phyloP scores from a whole-genome alignment of 169 alveolate species.

The Perkinsus olseni region DNA sequence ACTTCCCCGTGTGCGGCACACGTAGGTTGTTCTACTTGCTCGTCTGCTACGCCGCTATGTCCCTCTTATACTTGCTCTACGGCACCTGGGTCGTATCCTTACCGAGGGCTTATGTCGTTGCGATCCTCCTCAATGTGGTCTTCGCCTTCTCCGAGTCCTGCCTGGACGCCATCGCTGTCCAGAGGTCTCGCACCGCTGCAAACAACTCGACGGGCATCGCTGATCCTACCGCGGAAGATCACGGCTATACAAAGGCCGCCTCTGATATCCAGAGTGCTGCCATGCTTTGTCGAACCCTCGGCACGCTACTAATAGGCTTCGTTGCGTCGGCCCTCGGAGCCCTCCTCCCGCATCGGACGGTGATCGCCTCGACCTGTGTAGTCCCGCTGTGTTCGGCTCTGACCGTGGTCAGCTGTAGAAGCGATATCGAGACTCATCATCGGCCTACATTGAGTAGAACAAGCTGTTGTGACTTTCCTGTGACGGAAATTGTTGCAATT shows the following conservation, averaged over 20 bases:
- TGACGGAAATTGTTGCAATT: background rate
- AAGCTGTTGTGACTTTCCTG: background rate
- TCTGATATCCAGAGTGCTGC: background rate
- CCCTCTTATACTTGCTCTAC: background rate
- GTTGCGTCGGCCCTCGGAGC: background rate
- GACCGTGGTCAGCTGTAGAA: background rate
- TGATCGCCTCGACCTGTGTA: background rate
- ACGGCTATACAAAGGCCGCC: background rate
- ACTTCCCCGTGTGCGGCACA: background rate
- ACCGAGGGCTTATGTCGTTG: background rate
- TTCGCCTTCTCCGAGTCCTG: background rate
- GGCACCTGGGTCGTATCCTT: background rate
- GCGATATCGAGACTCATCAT: background rate
- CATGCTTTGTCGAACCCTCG: background rate
- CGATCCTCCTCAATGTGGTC: background rate
- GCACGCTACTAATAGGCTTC: background rate
- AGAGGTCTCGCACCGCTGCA: background rate
- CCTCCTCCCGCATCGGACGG: background rate
- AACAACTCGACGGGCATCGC: too few species aligned
- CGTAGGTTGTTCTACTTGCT: background rate
- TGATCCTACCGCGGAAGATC: too few species aligned
- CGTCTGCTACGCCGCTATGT: background rate
- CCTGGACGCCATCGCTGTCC: background rate
- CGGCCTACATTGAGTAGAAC: background rate
- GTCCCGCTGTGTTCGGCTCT: background rate